Evolutionary conservation across 352 stramenopile genomes (phyloP).

Genomic region (Globisporangium viniferum): DNA sequence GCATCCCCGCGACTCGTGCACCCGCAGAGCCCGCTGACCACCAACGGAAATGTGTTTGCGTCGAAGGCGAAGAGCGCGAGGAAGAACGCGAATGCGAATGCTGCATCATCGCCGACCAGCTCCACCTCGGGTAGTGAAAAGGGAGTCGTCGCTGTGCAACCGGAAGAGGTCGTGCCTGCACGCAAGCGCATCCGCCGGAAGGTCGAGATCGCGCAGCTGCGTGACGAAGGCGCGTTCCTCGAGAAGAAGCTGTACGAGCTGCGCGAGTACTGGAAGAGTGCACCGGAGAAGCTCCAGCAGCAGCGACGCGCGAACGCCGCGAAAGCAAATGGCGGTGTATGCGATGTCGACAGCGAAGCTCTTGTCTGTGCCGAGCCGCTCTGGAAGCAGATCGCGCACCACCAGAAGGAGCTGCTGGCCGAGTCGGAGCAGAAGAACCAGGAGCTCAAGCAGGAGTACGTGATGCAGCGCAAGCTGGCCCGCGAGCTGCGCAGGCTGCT

Average conservation of each 20-base stretch:
- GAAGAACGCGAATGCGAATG: too few species aligned
- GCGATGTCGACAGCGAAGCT: background rate
- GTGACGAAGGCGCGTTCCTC: background rate
- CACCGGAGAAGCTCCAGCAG: background rate
- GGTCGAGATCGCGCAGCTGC: conserved; percentile 1
- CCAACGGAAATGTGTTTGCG: background rate
- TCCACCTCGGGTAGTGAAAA: background rate
- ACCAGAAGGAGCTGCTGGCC: background rate
- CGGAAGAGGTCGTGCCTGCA: background rate
- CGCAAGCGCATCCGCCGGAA: conserved; percentile 2
- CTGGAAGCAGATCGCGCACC: background rate
- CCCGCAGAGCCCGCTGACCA: background rate
- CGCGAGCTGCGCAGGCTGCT: conserved; percentile 8
- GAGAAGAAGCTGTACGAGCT: conserved; percentile 1
- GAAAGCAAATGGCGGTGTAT: too few species aligned
- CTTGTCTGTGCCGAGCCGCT: background rate
- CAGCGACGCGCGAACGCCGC: background rate
- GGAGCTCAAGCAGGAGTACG: background rate
- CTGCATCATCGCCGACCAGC: background rate
- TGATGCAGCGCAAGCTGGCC: background rate
- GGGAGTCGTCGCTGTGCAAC: background rate
- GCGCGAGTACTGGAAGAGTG: conserved; percentile 3
- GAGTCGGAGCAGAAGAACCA: conserved; percentile 1
- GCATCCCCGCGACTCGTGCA: background rate
- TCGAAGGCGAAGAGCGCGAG: background rate